Base-by-base conservation (phyloP, 1,284 basidiomycete genomes). In the Puccinia horiana region DNA sequence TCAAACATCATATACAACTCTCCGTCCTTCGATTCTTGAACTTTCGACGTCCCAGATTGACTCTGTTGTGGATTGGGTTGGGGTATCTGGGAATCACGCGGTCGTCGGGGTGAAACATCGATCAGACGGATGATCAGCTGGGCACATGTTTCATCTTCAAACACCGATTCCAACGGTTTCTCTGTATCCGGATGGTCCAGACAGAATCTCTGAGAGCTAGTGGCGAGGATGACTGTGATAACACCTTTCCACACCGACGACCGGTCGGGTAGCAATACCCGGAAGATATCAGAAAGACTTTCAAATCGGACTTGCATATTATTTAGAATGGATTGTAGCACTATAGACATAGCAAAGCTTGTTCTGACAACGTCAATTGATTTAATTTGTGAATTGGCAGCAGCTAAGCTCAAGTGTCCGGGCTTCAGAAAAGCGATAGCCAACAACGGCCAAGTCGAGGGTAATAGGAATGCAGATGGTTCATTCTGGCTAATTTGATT, bases 361-460 rank as follows among this genome's bases (percentile, higher is more conserved):
- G 80, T 58, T 69, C 80, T n/a, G 29, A 67, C 42, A 37, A 82
- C 37, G 14, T 63, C 58, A n/a, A 20, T 69, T 1, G 52, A 29
- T 54, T 35, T 35, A 32, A 47, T 56, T 72, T 65, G 23, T 11
- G 20, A 40, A 44, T 12, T 67, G 61, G 40, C n/a, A 20, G 52
- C 4, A 14, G 56, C 20, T 23, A 73, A 76, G 20, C 37, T 65
- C 12, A 82, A 26, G 63, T 82, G 72, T 40, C 23, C 47, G 40
- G 61, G 42, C 2, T 54, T 82, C 9, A 82, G 61, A 82, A 63
- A 82, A 42, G 70, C 75, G n/a, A 82, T 67, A 26, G 80, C 61
- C n/a, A 82, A 44, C 29, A 76, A 42, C 2, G 73, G 80, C 80
- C 80, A 82, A 18, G 80, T 82, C 23, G 80, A 69, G 26, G 80